A percentile compares a stretch with the other conserved stretches of the same genome.
Conservation (phyloP, 192 early-diverging fungal species). For the Coemansia sp. region DNA sequence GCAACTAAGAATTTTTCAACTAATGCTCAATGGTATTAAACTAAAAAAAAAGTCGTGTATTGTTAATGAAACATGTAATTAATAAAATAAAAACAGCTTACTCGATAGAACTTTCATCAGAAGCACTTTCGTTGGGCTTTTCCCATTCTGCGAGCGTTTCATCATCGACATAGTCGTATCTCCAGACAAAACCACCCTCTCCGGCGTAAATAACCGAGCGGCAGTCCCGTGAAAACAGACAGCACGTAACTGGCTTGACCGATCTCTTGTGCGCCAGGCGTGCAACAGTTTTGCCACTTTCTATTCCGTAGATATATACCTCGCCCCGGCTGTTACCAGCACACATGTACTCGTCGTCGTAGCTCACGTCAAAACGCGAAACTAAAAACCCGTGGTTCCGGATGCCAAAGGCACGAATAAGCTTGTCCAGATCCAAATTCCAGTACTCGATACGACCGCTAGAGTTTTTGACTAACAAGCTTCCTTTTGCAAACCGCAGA, state of each 20-base stretch:
- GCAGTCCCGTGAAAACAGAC: slow-evolving; percentile 74
- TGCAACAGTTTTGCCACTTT: slow-evolving; percentile 61
- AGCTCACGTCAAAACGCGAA: slow-evolving; percentile 66
- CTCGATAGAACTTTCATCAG: slow-evolving; percentile 24
- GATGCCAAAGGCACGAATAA: slow-evolving; percentile 52
- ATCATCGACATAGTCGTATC: slow-evolving; percentile 79
- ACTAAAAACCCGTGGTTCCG: slow-evolving; percentile 46
- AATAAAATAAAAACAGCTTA: slow-evolving; percentile 1
- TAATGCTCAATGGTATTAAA: no score
- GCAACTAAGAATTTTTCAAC: neutral
- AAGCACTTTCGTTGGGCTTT: slow-evolving; percentile 32
- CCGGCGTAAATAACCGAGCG: slow-evolving; percentile 71
- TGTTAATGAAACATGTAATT: no score
- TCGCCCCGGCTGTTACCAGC: slow-evolving; percentile 73
- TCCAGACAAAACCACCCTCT: slow-evolving; percentile 79
- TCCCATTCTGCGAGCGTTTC: slow-evolving; percentile 74
- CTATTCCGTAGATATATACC: slow-evolving; percentile 71
- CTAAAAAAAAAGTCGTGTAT: no score
- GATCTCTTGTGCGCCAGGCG: slow-evolving; percentile 75
- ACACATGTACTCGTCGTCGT: slow-evolving; percentile 72
- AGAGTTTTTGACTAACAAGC: slow-evolving; percentile 69
- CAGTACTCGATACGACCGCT: slow-evolving; percentile 78
- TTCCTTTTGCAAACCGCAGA: slow-evolving; percentile 67
- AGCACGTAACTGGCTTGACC: slow-evolving; percentile 76
- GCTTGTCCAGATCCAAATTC: slow-evolving; percentile 58